Percentiles rank a stretch among this genome's conserved stretches.
These are phyloP conservation scores for Rhizopus sp. DNA, from an alignment of 371 early-diverging fungal species.

Conservation along the genomic window DNA sequence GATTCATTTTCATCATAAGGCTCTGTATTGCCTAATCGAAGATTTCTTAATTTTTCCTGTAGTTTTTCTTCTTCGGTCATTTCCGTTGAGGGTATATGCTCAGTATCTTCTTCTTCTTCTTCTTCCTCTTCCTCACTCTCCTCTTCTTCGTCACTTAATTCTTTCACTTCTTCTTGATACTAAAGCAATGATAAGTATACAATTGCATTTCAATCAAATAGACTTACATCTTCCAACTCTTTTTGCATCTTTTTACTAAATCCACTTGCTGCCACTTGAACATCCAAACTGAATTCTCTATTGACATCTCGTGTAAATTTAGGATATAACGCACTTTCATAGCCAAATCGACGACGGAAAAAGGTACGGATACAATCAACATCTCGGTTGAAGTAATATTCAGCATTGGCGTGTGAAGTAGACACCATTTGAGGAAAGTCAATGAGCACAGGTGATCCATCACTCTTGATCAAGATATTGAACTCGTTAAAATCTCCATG, in stretches of 20 bases:
- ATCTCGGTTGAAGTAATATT: slow-evolving; percentile 98
- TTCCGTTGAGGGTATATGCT: slow-evolving; percentile 26
- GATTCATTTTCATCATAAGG: slow-evolving; percentile 30
- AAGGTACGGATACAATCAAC: slow-evolving; percentile 96
- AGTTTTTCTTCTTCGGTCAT: slow-evolving; percentile 34
- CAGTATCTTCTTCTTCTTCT: slow-evolving; percentile 34
- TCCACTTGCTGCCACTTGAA: slow-evolving; percentile 95
- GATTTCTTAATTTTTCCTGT: slow-evolving; percentile 28
- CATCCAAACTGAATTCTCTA: slow-evolving; percentile 88
- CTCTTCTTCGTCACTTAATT: slow-evolving; percentile 37
- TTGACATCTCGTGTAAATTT: slow-evolving; percentile 83
- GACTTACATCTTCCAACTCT: slow-evolving; percentile 76
- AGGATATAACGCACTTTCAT: slow-evolving; percentile 89
- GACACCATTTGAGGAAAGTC: slow-evolving; percentile 99
- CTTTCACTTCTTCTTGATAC: slow-evolving; percentile 56
- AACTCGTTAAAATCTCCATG: slow-evolving; percentile 99
- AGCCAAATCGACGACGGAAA: slow-evolving; percentile 88
- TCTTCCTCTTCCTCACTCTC: slow-evolving; percentile 32
- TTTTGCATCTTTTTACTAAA: slow-evolving; percentile 90
- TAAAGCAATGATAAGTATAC: slow-evolving; percentile 3
- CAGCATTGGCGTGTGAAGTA: slow-evolving; percentile 92
- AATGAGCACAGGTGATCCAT: slow-evolving; percentile 88
- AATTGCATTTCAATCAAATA: not conserved
- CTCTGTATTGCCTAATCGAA: slow-evolving; percentile 48
- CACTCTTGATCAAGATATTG: slow-evolving; percentile 92